Percentiles rank a stretch among this genome's conserved stretches.
Evolutionary conservation across 75 land plant species (phyloP).

Genomic region (Adiantum capillusveneris): DNA sequence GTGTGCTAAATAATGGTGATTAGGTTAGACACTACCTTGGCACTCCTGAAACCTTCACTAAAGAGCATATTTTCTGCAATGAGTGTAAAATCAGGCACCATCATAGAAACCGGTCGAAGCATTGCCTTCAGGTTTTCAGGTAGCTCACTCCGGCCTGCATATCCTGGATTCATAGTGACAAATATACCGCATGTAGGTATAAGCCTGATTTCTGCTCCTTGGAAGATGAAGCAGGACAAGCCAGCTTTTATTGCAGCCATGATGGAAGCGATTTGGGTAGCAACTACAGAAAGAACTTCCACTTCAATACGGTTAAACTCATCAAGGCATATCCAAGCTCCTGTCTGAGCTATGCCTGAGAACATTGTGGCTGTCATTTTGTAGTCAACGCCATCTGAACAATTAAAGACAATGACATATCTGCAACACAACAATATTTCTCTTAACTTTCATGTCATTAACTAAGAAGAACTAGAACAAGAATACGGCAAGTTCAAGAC

Average conservation of each 20-base stretch:
- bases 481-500: too few species aligned
- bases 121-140: conserved; percentile 33
- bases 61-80: conserved; percentile 36
- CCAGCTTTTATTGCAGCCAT: conserved; percentile 27
- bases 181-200: conserved; percentile 29
- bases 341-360: conserved; percentile 22
- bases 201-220: conserved; percentile 23
- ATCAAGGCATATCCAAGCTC: conserved; percentile 34
- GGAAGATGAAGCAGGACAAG: conserved; percentile 14
- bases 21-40: too few species aligned
- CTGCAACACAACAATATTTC: conserved; percentile 17
- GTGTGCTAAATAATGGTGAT: too few species aligned
- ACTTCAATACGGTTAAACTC: conserved; percentile 35
- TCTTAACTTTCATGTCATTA: too few species aligned
- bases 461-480: too few species aligned
- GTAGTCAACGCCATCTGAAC: conserved; percentile 33
- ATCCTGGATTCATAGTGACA: conserved; percentile 37
- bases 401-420: conserved; percentile 32
- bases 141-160: conserved; percentile 31
- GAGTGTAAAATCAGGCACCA: conserved; percentile 33
- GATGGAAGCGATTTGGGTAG: conserved; percentile 23
- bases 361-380: conserved; percentile 33
- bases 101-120: conserved; percentile 32
- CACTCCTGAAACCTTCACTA: conserved; percentile 25
- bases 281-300: conserved; percentile 29